A percentile compares a stretch with the other conserved stretches of the same genome.
These are phyloP conservation scores for Centrapalus pauciflorus DNA, from an alignment of 129 eudicot species.

Conservation along the genomic window DNA sequence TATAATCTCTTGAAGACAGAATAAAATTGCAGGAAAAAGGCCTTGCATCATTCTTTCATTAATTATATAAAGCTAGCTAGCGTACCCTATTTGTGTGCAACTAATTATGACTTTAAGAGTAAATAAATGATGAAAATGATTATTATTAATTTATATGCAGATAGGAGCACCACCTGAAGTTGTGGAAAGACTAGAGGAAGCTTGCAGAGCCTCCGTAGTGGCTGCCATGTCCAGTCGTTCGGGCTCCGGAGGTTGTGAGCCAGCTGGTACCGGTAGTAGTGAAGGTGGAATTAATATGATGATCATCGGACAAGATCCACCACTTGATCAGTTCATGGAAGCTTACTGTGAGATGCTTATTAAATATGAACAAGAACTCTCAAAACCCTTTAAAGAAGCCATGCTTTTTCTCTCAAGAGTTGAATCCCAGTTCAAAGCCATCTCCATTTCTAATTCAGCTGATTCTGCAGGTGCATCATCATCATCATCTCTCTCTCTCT, in stretches of 20 bases:
- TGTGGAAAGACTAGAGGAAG: constrained; percentile 82
- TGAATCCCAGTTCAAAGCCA: constrained; percentile 79
- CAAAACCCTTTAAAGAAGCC: constrained; percentile 96
- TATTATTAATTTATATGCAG: too few relatives aligned
- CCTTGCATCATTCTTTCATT: background rate
- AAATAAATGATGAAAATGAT: background rate
- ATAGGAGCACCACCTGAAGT: constrained; percentile 97
- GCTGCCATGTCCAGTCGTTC: constrained; percentile 25
- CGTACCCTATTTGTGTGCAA: background rate
- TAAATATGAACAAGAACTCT: constrained; percentile 88
- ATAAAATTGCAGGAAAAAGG: background rate
- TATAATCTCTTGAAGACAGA: constrained; percentile 13
- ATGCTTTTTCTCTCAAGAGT: constrained; percentile 87
- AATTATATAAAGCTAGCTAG: background rate
- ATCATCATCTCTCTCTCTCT: constrained; percentile 7
- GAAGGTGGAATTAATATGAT: constrained; percentile 25
- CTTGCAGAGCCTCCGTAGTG: constrained; percentile 47
- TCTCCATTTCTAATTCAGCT: constrained; percentile 57
- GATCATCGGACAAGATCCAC: constrained; percentile 80
- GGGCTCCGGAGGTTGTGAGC: constrained; percentile 7
- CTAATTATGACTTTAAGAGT: background rate
- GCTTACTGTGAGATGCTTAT: constrained; percentile 96
- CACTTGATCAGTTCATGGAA: constrained; percentile 95
- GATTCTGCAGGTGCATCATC: constrained; percentile 49
- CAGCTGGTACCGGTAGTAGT: constrained; percentile 19